Base-by-base conservation (phyloP, 805 yeast species). In the Nakazawaea peltata region DNA sequence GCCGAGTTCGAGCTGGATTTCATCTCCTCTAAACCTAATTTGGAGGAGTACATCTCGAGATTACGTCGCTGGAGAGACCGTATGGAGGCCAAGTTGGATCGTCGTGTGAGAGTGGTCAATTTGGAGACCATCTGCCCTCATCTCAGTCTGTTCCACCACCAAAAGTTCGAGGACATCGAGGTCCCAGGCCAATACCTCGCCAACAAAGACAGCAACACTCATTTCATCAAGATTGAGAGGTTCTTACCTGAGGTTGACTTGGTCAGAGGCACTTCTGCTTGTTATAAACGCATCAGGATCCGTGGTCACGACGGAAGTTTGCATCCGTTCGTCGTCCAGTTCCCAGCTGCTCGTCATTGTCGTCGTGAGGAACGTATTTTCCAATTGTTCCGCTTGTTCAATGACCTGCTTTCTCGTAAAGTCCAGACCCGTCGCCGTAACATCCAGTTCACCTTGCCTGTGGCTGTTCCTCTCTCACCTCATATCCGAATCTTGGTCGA, bases 331-430 rank as follows among this genome's bases (percentile, higher is more conserved):
- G 94, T 96, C 1, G 94, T 92, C 15, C 98, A 92, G 62, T 87
- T 83, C 56, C 98, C 99, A 5, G 94, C 97, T 12, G 96, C 96
- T 10, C 77, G 99, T 47, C 96, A 90, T 50, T 85, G 95, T 47
- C 81, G 98, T 53, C 77, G 98, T 36, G 99, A 92, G 53, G 99
- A 92, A 52, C 72, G 95, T 36, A 78, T 92, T 39, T 81, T 86
- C 67, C 98, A 92, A 55, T 60, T 92, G 44, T 88, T 87, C 67
- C 73, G 96, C 44, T 75, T 92, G 31, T 77, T 94, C 61, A 88
- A 87, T 54, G 85, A 83, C 43, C 77, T 83, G 2, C 61, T 94
- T 36, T 65, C 79, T 1, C 76, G 81, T 47, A 81, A 83, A 49
- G 95, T 85, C 22, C 95, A 94, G 57, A 75, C 94, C 3, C 77